Conservation (phyloP, 179 eudicot genomes). For the Camellia oleifera region DNA sequence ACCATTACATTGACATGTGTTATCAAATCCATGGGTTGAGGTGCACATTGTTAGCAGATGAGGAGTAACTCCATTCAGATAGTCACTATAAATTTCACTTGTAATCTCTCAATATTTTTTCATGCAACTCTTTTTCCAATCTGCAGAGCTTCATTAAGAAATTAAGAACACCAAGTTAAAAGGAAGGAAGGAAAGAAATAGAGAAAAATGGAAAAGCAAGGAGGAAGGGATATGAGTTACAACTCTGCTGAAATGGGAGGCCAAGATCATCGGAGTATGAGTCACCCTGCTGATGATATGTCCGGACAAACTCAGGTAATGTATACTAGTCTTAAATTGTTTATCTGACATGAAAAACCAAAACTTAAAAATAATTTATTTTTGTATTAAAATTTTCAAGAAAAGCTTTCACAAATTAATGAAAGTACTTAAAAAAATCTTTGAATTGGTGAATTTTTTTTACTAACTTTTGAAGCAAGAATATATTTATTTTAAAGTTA, state of each 20-base stretch:
- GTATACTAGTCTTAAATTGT: background rate
- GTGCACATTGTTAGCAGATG: background rate
- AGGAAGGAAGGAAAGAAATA: background rate
- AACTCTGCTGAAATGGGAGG: too few relatives aligned
- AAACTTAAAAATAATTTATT: too few relatives aligned
- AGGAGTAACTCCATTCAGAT: background rate
- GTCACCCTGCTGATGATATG: too few relatives aligned
- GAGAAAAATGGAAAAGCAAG: constrained; percentile 12
- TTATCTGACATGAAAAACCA: too few relatives aligned
- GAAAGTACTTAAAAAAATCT: too few relatives aligned
- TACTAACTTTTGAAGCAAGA: too few relatives aligned
- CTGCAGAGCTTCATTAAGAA: too few relatives aligned
- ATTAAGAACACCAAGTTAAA: too few relatives aligned
- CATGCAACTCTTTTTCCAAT: background rate
- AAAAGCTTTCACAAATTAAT: too few relatives aligned
- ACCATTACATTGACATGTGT: background rate
- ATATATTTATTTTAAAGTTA: too few relatives aligned
- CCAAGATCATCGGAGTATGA: background rate
- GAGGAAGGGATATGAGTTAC: background rate
- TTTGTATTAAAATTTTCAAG: too few relatives aligned
- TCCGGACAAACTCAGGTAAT: constrained; percentile 15
- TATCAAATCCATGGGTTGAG: constrained; percentile 10
- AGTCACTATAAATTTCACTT: background rate
- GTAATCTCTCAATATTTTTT: background rate
- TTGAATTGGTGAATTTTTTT: too few relatives aligned